Conservation (phyloP, 225 moss, liverwort and hornwort genomes). For the Rhytidiadelphus loreus region DNA sequence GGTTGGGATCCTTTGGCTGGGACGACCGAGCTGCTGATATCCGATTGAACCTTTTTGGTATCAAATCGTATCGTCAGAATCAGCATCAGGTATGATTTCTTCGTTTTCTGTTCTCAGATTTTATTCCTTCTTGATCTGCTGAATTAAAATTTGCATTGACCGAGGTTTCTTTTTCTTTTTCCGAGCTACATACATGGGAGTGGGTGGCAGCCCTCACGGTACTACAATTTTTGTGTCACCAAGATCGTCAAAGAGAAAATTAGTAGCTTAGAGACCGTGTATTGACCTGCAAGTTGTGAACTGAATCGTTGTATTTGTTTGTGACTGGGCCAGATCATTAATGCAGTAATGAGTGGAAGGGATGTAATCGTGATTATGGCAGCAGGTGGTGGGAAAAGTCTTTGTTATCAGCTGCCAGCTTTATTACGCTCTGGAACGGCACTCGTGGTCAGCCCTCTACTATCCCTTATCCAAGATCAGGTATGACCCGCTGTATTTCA, state of each 20-base stretch:
- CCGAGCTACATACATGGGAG: neutral
- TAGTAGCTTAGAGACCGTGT: neutral
- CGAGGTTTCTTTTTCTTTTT: neutral
- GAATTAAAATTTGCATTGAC: neutral
- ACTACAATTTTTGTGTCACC: neutral
- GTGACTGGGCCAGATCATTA: slow-evolving; percentile 64
- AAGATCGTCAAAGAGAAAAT: neutral
- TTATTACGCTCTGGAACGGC: slow-evolving; percentile 74
- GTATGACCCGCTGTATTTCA: slow-evolving; percentile 13
- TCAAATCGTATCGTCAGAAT: slow-evolving; percentile 76
- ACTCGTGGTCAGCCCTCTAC: slow-evolving; percentile 89
- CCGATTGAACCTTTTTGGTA: slow-evolving; percentile 80
- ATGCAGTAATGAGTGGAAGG: slow-evolving; percentile 93
- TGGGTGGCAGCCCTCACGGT: neutral
- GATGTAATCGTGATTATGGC: slow-evolving; percentile 98
- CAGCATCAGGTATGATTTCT: slow-evolving; percentile 62
- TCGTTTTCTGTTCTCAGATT: neutral
- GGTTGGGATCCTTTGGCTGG: slow-evolving; percentile 82
- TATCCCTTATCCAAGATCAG: slow-evolving; percentile 96
- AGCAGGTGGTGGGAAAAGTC: slow-evolving; percentile 98
- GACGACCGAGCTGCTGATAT: slow-evolving; percentile 76
- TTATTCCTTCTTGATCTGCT: neutral
- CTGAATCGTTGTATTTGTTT: slow-evolving; percentile 5
- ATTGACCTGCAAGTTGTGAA: neutral
- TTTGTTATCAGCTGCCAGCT: slow-evolving; percentile 95